Evolutionary conservation across 2,329 filamentous ascomycete genomes (phyloP).

Genomic region (Tolypocladium inflatum): DNA sequence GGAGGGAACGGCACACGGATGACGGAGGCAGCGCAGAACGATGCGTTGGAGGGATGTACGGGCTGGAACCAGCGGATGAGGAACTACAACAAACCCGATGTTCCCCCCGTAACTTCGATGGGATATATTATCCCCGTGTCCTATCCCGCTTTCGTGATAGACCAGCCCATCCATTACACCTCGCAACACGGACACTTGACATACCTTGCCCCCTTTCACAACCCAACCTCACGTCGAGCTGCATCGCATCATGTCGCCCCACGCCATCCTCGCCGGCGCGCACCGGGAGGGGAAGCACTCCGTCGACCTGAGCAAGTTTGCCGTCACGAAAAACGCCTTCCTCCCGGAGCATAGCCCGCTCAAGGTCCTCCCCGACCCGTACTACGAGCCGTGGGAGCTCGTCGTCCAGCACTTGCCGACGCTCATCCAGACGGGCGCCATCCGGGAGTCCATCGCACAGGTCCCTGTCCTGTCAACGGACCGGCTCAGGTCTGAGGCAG

Average conservation of each 20-base stretch:
- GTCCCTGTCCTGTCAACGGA: conserved; percentile 64
- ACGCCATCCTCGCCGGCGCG: conserved; percentile 20
- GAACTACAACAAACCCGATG: too few relatives aligned
- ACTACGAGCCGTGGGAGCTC: conserved; percentile 74
- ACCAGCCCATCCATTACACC: not conserved
- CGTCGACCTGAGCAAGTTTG: conserved; percentile 23
- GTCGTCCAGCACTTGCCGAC: conserved; percentile 58
- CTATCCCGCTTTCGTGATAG: not conserved
- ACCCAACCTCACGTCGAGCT: not conserved
- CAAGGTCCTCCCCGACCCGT: conserved; percentile 52
- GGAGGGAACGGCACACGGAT: not conserved
- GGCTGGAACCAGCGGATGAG: not conserved
- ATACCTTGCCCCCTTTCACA: not conserved
- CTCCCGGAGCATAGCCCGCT: conserved; percentile 64
- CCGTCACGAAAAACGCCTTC: conserved; percentile 56
- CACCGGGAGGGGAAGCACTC: conserved; percentile 7
- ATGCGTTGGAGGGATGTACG: not conserved
- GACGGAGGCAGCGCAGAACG: not conserved
- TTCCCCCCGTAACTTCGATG: not conserved
- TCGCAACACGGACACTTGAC: not conserved
- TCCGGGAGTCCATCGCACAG: conserved; percentile 53
- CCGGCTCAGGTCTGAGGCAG: conserved; percentile 50
- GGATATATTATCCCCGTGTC: not conserved
- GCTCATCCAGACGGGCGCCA: conserved; percentile 52
- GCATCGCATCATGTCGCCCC: conserved; percentile 29